These are phyloP conservation scores for Pyrrhoderma noxium DNA, from an alignment of 1,284 basidiomycete species.

Conservation along the genomic window DNA sequence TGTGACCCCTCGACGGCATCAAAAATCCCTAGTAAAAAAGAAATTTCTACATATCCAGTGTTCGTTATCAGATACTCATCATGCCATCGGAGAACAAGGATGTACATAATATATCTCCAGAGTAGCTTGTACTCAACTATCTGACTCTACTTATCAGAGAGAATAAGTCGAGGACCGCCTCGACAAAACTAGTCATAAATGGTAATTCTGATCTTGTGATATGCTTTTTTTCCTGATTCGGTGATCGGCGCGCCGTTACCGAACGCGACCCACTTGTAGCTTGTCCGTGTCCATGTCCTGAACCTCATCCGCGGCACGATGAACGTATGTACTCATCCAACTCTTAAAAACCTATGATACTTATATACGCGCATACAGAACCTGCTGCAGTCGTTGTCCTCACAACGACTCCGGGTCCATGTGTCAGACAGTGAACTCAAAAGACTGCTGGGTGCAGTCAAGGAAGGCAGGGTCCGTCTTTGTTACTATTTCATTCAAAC, in stretches of 20 bases:
- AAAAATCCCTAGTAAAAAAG: no score
- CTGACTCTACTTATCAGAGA: no score
- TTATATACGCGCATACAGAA: constrained; percentile 41
- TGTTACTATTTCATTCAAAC: constrained; percentile 7
- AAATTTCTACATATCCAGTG: no score
- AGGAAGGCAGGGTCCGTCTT: constrained; percentile 63
- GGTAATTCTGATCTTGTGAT: background rate
- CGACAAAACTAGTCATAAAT: no score
- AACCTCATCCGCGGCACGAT: constrained; percentile 23
- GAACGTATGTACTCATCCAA: constrained; percentile 31
- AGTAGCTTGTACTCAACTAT: no score
- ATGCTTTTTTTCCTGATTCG: background rate
- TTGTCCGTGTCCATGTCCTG: constrained; percentile 10
- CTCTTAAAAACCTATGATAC: constrained; percentile 25
- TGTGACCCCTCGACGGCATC: no score
- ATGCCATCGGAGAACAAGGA: no score
- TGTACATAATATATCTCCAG: no score
- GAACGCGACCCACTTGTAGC: background rate
- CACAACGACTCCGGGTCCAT: constrained; percentile 50
- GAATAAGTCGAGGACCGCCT: no score
- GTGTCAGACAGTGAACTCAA: constrained; percentile 57
- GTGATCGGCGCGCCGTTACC: background rate
- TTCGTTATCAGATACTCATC: no score
- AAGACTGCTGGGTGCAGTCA: constrained; percentile 63
- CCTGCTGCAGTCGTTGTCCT: constrained; percentile 68